A percentile compares a stretch with the other conserved stretches of the same genome.
phyloP scores from a whole-genome alignment of 129 eudicot genomes.

The Erigeron canadensis region DNA sequence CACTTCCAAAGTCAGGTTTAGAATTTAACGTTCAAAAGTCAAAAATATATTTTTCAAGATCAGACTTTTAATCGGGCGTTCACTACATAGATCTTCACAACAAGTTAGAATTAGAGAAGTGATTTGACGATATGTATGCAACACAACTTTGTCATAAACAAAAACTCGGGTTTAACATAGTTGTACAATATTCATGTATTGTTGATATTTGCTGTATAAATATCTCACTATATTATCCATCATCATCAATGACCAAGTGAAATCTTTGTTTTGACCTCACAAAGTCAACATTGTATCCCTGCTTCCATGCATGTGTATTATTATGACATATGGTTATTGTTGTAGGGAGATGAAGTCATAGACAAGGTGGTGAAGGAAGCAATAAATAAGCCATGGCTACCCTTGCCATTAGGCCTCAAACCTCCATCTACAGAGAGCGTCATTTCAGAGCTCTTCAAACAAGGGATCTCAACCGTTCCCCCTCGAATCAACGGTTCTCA shows the following conservation, averaged over 20 bases:
- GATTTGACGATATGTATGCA: no score
- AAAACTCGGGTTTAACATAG: no score
- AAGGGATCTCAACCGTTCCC: conserved; percentile 69
- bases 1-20: background rate
- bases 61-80: background rate
- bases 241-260: conserved; percentile 20
- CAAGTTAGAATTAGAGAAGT: background rate
- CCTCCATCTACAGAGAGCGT: conserved; percentile 81
- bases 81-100: background rate
- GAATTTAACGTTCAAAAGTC: background rate
- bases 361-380: conserved; percentile 86
- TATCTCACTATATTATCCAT: background rate
- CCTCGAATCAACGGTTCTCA: conserved; percentile 40
- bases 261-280: conserved; percentile 18
- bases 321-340: conserved; percentile 14
- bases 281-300: conserved; percentile 8
- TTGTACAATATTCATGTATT: no score
- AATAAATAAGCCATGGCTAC: conserved; percentile 85
- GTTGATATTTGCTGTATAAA: no score
- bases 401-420: conserved; percentile 79
- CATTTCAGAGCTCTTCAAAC: conserved; percentile 63
- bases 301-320: conserved; percentile 24
- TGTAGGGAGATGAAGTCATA: conserved; percentile 78
- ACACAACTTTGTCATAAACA: no score
- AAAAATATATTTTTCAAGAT: background rate